Conservation (phyloP, 768 basidiomycete species). For the Boletus reticulatus region DNA sequence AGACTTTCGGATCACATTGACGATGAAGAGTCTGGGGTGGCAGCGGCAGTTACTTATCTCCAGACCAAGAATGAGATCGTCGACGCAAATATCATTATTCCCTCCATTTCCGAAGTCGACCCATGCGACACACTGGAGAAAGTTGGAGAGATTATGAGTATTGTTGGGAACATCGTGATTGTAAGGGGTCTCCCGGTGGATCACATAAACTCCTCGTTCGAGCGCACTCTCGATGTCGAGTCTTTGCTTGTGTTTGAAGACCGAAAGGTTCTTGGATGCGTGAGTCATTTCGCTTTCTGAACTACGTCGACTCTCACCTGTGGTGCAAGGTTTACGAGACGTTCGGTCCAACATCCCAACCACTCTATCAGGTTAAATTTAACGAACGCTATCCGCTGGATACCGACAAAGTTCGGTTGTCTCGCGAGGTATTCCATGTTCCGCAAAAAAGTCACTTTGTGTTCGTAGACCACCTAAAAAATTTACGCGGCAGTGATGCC, state of each 20-base stretch:
- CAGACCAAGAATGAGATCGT: conserved; percentile 70
- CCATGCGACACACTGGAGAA: conserved; percentile 65
- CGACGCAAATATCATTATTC: conserved; percentile 58
- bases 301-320: conserved; percentile 12
- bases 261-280: conserved; percentile 85
- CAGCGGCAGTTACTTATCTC: conserved; percentile 43
- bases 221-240: conserved; percentile 79
- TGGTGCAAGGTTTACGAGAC: conserved; percentile 80
- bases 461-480: conserved; percentile 69
- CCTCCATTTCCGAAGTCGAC: conserved; percentile 62
- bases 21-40: conserved; percentile 50
- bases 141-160: conserved; percentile 75
- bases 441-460: conserved; percentile 81
- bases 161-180: conserved; percentile 72
- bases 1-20: conserved; percentile 34
- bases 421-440: conserved; percentile 77
- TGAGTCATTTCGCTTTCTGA: conserved; percentile 40
- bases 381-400: conserved; percentile 63
- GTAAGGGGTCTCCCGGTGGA: conserved; percentile 58
- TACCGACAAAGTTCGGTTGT: conserved; percentile 48
- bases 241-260: conserved; percentile 90
- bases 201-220: conserved; percentile 44
- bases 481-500: conserved; percentile 85
- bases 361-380: conserved; percentile 87
- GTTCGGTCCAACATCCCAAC: conserved; percentile 89